A percentile compares a stretch with the other conserved stretches of the same genome.
Conservation (phyloP, 116 monocot species). For the Thalassia testudinum region DNA sequence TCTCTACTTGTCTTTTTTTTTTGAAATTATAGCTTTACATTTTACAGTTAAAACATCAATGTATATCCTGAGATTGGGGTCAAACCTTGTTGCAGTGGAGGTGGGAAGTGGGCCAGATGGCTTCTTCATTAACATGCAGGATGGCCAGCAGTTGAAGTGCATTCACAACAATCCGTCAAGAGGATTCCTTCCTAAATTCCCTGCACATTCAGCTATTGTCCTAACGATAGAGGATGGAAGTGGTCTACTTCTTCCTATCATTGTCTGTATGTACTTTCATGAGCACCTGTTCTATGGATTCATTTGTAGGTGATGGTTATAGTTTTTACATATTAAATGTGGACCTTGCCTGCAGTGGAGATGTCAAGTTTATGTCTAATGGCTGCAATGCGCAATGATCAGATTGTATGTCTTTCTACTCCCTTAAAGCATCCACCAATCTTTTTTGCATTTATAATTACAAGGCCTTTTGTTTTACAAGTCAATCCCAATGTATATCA, state of each 20-base stretch:
- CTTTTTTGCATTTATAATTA: no score
- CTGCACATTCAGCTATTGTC: constrained; percentile 87
- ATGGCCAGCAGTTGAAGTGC: constrained; percentile 64
- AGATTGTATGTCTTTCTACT: constrained; percentile 32
- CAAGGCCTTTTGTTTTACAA: constrained; percentile 13
- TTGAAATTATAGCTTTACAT: no score
- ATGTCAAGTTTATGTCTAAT: constrained; percentile 76
- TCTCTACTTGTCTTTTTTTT: no score
- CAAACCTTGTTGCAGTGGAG: constrained; percentile 47
- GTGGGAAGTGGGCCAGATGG: constrained; percentile 85
- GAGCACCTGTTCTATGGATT: no score
- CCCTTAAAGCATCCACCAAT: not conserved
- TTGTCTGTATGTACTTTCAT: constrained; percentile 50
- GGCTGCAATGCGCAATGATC: constrained; percentile 82
- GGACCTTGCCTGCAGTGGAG: constrained; percentile 48
- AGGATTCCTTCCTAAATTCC: constrained; percentile 50
- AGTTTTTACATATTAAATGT: no score
- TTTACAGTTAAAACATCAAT: no score
- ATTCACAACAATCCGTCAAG: constrained; percentile 64
- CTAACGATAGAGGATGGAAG: constrained; percentile 96
- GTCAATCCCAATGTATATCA: constrained; percentile 86
- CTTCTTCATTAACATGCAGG: constrained; percentile 78
- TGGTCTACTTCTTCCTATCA: constrained; percentile 82
- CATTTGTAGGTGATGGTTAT: not conserved
- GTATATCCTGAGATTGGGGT: no score